These are phyloP conservation scores for Amylocystis lapponica DNA, from an alignment of 768 basidiomycete genomes.

Conservation along the genomic window DNA sequence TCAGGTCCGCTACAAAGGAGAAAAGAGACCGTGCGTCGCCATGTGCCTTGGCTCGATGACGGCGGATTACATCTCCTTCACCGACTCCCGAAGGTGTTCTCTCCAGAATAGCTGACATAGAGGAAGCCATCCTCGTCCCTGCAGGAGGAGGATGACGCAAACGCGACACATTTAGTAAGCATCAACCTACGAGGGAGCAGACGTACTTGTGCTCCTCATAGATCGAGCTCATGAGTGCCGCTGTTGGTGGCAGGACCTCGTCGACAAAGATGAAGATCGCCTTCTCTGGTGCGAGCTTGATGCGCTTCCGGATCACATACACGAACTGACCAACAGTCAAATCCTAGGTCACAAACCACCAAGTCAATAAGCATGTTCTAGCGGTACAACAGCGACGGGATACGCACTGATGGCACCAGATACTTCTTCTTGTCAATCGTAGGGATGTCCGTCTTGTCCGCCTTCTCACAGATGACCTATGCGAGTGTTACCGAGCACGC, in stretches of 20 bases:
- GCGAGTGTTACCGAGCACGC: constrained; percentile 1
- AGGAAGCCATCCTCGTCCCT: constrained; percentile 99
- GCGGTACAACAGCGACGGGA: constrained; percentile 6
- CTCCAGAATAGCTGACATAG: constrained; percentile 97
- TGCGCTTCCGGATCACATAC: constrained; percentile 98
- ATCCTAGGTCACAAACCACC: constrained; percentile 49
- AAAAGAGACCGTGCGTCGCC: too few species aligned
- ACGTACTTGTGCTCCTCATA: constrained; percentile 99
- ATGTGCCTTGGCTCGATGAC: too few species aligned
- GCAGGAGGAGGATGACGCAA: constrained; percentile 1
- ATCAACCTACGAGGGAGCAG: background rate
- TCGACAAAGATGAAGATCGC: constrained; percentile 99
- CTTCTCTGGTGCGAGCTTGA: constrained; percentile 99
- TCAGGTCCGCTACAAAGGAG: too few species aligned
- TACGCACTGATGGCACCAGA: constrained; percentile 86
- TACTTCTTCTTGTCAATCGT: constrained; percentile 99
- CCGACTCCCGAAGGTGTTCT: constrained; percentile 83
- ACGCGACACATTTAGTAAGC: background rate
- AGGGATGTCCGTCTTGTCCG: constrained; percentile 95
- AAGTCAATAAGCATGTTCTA: constrained; percentile 10
- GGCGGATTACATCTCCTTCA: constrained; percentile 11
- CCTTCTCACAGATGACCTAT: constrained; percentile 99
- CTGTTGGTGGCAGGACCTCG: constrained; percentile 96
- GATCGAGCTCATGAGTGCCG: constrained; percentile 96
- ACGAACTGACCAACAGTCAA: constrained; percentile 98